Evolutionary conservation across 768 basidiomycete species (phyloP).

Genomic region (Collybia sordida): DNA sequence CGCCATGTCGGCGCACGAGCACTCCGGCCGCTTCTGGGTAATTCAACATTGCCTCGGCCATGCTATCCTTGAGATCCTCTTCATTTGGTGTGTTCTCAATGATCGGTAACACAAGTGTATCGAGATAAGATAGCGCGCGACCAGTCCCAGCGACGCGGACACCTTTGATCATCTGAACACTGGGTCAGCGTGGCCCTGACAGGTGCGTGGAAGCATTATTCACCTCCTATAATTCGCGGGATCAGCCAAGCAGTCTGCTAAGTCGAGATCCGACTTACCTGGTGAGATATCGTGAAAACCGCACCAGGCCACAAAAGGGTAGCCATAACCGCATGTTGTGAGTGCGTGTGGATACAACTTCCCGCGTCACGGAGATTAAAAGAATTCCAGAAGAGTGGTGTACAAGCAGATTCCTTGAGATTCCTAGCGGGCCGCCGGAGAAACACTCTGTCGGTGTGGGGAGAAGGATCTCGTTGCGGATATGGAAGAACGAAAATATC

Average conservation of each 20-base stretch:
- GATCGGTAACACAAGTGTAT: constrained; percentile 83
- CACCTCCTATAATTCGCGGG: constrained; percentile 38
- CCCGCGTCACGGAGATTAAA: constrained; percentile 78
- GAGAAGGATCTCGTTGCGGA: constrained; percentile 59
- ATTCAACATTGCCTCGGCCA: constrained; percentile 81
- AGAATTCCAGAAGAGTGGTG: constrained; percentile 91
- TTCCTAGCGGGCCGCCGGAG: constrained; percentile 69
- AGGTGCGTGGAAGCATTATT: background rate
- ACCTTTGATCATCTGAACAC: constrained; percentile 85
- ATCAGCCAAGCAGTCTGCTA: constrained; percentile 1
- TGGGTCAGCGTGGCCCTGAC: background rate
- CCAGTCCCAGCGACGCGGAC: constrained; percentile 78
- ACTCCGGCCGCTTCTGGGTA: constrained; percentile 79
- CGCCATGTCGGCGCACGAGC: constrained; percentile 76
- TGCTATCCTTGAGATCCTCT: constrained; percentile 85
- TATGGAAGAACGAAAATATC: constrained; percentile 89
- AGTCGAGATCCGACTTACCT: constrained; percentile 40
- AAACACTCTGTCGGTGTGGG: constrained; percentile 71
- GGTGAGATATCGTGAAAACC: constrained; percentile 80
- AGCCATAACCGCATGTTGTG: constrained; percentile 87
- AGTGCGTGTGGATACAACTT: constrained; percentile 90
- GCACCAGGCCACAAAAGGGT: constrained; percentile 74
- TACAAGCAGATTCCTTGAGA: constrained; percentile 86
- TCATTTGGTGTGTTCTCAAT: constrained; percentile 92
- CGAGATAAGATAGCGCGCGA: constrained; percentile 74